These are phyloP conservation scores for Jatropha podagrica DNA, from an alignment of 441 rosid genomes.

Conservation along the genomic window DNA sequence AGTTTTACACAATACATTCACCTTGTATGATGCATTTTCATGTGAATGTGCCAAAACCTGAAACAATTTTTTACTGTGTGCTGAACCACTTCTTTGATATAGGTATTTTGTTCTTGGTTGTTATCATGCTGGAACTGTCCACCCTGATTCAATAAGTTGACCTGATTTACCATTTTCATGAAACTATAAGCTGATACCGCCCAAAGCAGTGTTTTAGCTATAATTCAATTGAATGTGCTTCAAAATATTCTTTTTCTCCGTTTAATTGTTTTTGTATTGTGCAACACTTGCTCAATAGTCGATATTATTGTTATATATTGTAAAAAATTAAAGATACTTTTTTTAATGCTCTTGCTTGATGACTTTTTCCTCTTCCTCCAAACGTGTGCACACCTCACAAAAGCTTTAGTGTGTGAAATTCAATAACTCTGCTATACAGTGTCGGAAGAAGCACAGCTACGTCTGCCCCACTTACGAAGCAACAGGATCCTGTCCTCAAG, in stretches of 20 bases:
- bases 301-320: neutral
- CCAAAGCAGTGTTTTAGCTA: neutral
- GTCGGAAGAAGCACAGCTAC: constrained; percentile 94
- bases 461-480: constrained; percentile 78
- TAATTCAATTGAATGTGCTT: neutral
- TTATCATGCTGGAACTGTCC: neutral
- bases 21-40: neutral
- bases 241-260: neutral
- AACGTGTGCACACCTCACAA: constrained; percentile 23
- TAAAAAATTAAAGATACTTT: neutral
- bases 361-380: constrained; percentile 19
- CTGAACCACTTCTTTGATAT: neutral
- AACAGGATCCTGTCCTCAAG: constrained; percentile 75
- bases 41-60: neutral
- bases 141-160: neutral
- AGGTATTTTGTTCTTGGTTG: neutral
- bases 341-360: constrained; percentile 13
- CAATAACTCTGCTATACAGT: constrained; percentile 62
- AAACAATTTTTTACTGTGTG: neutral
- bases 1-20: neutral
- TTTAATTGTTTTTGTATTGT: neutral
- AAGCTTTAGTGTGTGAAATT: constrained; percentile 33
- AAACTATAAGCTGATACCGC: neutral
- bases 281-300: neutral
- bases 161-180: neutral